These are phyloP conservation scores for Aureobasidium mangrovei DNA, from an alignment of 2,329 filamentous ascomycete species.

Conservation along the genomic window DNA sequence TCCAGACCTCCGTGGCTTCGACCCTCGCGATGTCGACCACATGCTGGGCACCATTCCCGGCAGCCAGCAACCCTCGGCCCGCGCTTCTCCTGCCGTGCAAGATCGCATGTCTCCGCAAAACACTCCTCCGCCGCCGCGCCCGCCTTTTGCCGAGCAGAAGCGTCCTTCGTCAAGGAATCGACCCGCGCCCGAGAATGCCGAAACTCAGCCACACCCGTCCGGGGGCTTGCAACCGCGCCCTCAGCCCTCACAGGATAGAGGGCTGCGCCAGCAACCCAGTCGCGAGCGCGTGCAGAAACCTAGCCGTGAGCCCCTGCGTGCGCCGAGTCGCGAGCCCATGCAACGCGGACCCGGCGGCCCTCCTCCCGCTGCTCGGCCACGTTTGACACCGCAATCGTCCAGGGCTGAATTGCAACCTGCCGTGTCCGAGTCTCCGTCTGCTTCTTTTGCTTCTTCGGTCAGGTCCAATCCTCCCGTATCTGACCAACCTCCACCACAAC, in stretches of 20 bases:
- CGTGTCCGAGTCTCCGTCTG: constrained; percentile 20
- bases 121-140: constrained; percentile 21
- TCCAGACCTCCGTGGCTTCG: constrained; percentile 76
- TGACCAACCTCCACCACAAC: constrained; percentile 7
- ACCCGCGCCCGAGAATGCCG: constrained; percentile 9
- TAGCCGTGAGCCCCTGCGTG: constrained; percentile 20
- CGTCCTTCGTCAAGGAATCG: constrained; percentile 15
- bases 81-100: constrained; percentile 7
- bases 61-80: constrained; percentile 17
- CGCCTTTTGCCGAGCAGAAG: constrained; percentile 25
- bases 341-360: not conserved
- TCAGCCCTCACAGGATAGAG: constrained; percentile 13
- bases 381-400: constrained; percentile 33
- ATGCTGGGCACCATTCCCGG: constrained; percentile 45
- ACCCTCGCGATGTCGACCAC: constrained; percentile 65
- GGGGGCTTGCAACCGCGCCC: constrained; percentile 4
- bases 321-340: constrained; percentile 21
- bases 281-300: constrained; percentile 14
- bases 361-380: constrained; percentile 22
- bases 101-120: constrained; percentile 7
- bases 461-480: not conserved
- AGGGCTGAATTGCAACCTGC: constrained; percentile 26
- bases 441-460: constrained; percentile 4
- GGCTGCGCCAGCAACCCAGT: constrained; percentile 15
- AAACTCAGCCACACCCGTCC: not conserved